Base-by-base conservation (phyloP, 2,329 filamentous ascomycete species). In the Microascus cirrosus region DNA sequence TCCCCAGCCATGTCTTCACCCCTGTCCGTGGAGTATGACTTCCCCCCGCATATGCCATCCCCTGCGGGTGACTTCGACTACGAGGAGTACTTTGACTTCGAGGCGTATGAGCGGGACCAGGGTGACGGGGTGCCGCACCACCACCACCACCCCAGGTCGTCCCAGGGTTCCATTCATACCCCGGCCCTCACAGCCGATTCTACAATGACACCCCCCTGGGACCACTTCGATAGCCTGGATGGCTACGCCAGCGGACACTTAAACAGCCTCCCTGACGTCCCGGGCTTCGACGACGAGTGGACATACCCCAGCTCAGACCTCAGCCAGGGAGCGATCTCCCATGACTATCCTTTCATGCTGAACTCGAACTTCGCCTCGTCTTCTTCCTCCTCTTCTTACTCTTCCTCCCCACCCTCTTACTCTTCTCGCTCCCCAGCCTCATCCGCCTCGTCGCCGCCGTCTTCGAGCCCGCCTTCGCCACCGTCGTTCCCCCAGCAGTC, bases 261-360 rank as follows among this genome's bases (percentile, higher is more conserved):
- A 42, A 53, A 54, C 35, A 58, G 45, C 55, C 58, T 45, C 35
- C 20, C 52, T 50, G 22, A n/a, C 53, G 34, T 22, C 55, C 24
- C 13, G 55, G 42, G 39, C 15, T 36, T 70, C 57, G 70, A 74
- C 59, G 70, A 73, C 61, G 65, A 74, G 61, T 74, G 72, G 72
- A 72, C 71, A 25, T 72, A 72, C 61, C 69, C 71, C 57, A 70
- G 70, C 64, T 65, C 66, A 32, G 65, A 67, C 25, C 63, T 64
- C 42, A 64, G 64, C 66, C 71, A 72, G 65, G 61, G 63, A 39
- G 62, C 63, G 42, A 39, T 52, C 32, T 12, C 36, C 11, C 50
- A 28, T 18, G 51, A 50, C 54, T 54, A 35, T 28, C 24, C 55
- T 36, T 32, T 34, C 53, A 54, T 58, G 39, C 36, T 55, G 12